A percentile compares a stretch with the other conserved stretches of the same genome.
Evolutionary conservation across 331 rosid species (phyloP).

Genomic region (Pyrus hybrid): DNA sequence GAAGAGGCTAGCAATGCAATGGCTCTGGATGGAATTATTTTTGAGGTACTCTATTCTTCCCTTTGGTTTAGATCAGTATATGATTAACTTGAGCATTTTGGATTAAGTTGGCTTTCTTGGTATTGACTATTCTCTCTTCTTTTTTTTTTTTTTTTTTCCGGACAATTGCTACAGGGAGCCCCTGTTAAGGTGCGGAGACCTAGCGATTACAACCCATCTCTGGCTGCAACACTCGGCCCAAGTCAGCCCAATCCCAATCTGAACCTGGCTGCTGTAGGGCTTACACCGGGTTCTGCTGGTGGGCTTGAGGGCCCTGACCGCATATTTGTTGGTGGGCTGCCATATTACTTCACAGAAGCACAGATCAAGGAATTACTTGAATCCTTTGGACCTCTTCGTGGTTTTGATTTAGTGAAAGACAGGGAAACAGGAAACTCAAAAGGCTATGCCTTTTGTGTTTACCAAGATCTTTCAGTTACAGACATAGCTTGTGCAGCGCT

Average conservation of each 20-base stretch:
- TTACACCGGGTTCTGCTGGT: conserved; percentile 91
- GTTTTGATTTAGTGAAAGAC: conserved; percentile 93
- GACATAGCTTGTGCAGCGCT: conserved; percentile 98
- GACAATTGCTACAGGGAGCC: conserved; percentile 56
- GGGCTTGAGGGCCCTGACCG: conserved; percentile 99
- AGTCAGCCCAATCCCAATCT: conserved; percentile 93
- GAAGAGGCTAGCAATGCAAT: conserved; percentile 99
- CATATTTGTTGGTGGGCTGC: conserved; percentile 97
- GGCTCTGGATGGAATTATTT: conserved; percentile 98
- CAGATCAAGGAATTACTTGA: conserved; percentile 91
- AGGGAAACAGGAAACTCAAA: conserved; percentile 97
- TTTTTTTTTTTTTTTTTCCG: neutral
- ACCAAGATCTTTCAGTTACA: conserved; percentile 93
- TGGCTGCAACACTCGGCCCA: conserved; percentile 96
- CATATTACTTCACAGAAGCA: conserved; percentile 87
- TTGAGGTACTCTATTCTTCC: conserved; percentile 50
- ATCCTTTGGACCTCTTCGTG: conserved; percentile 92
- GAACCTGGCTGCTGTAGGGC: conserved; percentile 75
- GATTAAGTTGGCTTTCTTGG: neutral
- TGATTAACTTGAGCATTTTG: neutral
- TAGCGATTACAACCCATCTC: conserved; percentile 93
- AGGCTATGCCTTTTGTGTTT: conserved; percentile 99
- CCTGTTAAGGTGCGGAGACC: conserved; percentile 99
- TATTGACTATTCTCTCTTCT: neutral
- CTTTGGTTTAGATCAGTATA: neutral